phyloP scores from a whole-genome alignment of 2,329 filamentous ascomycete species.

The Trichoderma sp. region DNA sequence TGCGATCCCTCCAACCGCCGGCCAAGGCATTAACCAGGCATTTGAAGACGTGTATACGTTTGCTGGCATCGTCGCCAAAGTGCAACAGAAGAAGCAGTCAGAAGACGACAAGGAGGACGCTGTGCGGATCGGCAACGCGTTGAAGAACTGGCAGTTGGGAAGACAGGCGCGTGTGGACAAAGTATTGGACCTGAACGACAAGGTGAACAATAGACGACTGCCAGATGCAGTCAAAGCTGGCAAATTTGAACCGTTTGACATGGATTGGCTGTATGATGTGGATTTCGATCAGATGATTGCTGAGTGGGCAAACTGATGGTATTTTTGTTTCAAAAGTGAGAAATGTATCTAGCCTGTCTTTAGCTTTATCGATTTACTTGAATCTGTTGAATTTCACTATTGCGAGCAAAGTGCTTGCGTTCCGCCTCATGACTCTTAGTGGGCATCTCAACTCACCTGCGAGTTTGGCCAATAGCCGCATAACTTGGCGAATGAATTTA shows the following conservation, averaged over 20 bases:
- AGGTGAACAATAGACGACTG: constrained; percentile 53
- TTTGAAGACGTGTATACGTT: constrained; percentile 56
- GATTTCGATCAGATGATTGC: constrained; percentile 44
- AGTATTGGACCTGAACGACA: constrained; percentile 52
- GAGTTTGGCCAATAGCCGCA: not conserved
- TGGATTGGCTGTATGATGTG: constrained; percentile 50
- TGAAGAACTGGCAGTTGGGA: constrained; percentile 52
- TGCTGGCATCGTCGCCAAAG: constrained; percentile 44
- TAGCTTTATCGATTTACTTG: not conserved
- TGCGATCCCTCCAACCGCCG: constrained; percentile 52
- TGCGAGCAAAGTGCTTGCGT: not conserved
- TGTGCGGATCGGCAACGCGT: constrained; percentile 31
- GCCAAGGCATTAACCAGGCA: constrained; percentile 52
- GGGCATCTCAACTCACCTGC: not conserved
- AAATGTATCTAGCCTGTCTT: not conserved
- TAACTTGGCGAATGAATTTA: not conserved
- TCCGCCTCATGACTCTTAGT: not conserved
- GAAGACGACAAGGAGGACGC: not conserved
- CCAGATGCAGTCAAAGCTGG: constrained; percentile 40
- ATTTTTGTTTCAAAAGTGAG: not conserved
- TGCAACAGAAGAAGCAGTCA: constrained; percentile 32
- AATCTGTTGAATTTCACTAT: not conserved
- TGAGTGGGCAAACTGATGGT: constrained; percentile 29
- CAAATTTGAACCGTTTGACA: constrained; percentile 38
- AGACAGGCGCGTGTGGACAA: constrained; percentile 53